Evolutionary conservation across 495 filamentous ascomycete species (phyloP), one percentile per base, ranked within the genome.

Genomic region (Aspergillus indologenus): DNA sequence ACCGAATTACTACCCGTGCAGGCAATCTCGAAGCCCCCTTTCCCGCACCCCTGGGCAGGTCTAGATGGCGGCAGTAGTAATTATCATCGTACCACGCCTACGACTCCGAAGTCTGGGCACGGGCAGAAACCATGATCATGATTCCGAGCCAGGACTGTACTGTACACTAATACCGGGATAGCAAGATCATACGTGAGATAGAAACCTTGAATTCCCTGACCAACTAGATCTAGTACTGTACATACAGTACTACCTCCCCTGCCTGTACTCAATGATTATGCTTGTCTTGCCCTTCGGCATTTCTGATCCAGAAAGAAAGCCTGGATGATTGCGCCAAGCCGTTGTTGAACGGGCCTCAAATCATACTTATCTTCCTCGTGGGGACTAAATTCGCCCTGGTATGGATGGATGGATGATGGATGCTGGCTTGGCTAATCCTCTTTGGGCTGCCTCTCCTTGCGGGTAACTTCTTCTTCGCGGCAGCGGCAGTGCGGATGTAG

Each of bases 301-400:
- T 29, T 29, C 26, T 29, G 3, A 4, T 11, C 12, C 12, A 7
- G 53, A 49, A 61, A 23, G 26, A 56, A 40, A 24, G 21, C 24
- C 48, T 43, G 8, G 22, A 48, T 24, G 18, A 50, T 50, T 12
- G 14, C 12, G 18, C 48, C 48, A 51, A 29, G 48, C 48, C 21
- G 26, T 47, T 23, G 40, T 23, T 17, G 23, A 45, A 42, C 42
- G 18, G 26, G 29, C 17, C n/a, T 58, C 9, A 46, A 49, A 40
- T 50, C 34, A 34, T 29, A n/a, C n/a, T n/a, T n/a, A 42, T 53
- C 29, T 20, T 43, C 42, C 50, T 58, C 50, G 34, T 54, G 60
- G 29, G 49, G 44, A 61, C 45, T 53, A 46, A 57, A 61, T 53
- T 52, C 47, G 59, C 53, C 45, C 44, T 12, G 29, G 24, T 52